A percentile compares a stretch with the other conserved stretches of the same genome.
phyloP scores from a whole-genome alignment of 192 early-diverging fungal genomes.

The Backusella parvicylindrica region DNA sequence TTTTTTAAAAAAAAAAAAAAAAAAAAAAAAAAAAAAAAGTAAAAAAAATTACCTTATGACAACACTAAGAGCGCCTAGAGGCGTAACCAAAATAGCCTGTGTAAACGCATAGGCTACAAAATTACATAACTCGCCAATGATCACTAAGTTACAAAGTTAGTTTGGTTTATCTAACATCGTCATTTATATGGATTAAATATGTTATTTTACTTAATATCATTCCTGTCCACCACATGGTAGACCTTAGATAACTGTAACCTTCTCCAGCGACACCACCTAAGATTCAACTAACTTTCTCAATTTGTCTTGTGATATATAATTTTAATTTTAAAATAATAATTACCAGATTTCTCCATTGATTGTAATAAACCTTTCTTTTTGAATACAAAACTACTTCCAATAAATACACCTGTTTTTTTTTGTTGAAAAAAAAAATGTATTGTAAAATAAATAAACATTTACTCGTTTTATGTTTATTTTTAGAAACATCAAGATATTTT shows the following conservation, averaged over 20 bases:
- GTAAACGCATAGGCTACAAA: conserved; percentile 97
- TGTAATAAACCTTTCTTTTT: conserved; percentile 94
- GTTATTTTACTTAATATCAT: conserved; percentile 53
- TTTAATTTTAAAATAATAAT: background rate
- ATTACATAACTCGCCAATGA: conserved; percentile 91
- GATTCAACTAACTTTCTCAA: background rate
- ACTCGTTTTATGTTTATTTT: background rate
- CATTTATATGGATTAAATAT: background rate
- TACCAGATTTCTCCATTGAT: conserved; percentile 55
- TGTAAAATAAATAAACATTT: background rate
- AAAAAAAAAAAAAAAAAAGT: background rate
- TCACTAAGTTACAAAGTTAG: conserved; percentile 60
- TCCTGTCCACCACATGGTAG: conserved; percentile 57
- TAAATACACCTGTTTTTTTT: conserved; percentile 72
- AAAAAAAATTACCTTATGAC: conserved; percentile 62
- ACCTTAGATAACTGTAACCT: conserved; percentile 52
- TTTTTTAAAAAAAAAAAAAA: too few species aligned
- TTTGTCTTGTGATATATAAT: conserved; percentile 8
- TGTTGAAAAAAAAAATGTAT: conserved; percentile 5
- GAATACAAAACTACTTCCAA: conserved; percentile 91
- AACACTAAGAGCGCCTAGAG: conserved; percentile 89
- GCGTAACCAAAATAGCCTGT: conserved; percentile 95
- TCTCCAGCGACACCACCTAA: conserved; percentile 47
- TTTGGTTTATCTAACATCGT: background rate
- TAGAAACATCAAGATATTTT: background rate